These are phyloP conservation scores for Capsella rubella DNA, from an alignment of 441 rosid genomes.

Conservation along the genomic window DNA sequence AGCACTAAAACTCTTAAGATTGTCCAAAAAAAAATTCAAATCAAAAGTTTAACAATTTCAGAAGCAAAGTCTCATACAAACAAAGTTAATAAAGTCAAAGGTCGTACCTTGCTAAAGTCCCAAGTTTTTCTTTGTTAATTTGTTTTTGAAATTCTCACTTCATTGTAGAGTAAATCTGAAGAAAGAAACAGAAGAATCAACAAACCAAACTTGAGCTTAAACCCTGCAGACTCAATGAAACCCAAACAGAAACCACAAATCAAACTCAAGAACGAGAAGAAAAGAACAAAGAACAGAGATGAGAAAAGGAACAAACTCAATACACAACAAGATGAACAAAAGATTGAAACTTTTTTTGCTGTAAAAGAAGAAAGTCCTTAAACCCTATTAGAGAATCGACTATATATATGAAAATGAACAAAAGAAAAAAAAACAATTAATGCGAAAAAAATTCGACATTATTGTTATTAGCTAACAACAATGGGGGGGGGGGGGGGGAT, in stretches of 20 bases:
- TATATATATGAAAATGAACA: conserved; percentile 10
- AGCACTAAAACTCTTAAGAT: conserved; percentile 6
- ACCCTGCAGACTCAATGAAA: conserved; percentile 40
- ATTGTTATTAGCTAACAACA: conserved; percentile 43
- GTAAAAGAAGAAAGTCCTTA: conserved; percentile 36
- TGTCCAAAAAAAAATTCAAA: neutral
- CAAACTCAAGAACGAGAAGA: conserved; percentile 4
- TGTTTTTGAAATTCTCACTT: conserved; percentile 31
- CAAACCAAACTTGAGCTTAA: conserved; percentile 31
- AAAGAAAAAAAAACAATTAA: conserved; percentile 19
- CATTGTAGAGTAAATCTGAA: conserved; percentile 38
- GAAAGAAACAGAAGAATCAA: conserved; percentile 17
- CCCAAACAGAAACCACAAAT: conserved; percentile 9
- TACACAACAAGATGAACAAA: conserved; percentile 24
- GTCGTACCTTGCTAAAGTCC: conserved; percentile 37
- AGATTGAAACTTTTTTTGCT: conserved; percentile 7
- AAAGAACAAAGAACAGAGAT: neutral
- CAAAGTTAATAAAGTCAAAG: conserved; percentile 26
- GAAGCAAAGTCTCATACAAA: conserved; percentile 19
- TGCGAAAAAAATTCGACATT: conserved; percentile 20
- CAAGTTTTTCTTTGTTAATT: conserved; percentile 15
- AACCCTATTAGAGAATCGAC: conserved; percentile 23
- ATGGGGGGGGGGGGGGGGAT: conserved; percentile 29
- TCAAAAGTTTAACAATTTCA: conserved; percentile 16
- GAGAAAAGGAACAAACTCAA: neutral